Base-by-base conservation (phyloP, 2,329 filamentous ascomycete genomes). In the Cladophialophora psammophila region DNA sequence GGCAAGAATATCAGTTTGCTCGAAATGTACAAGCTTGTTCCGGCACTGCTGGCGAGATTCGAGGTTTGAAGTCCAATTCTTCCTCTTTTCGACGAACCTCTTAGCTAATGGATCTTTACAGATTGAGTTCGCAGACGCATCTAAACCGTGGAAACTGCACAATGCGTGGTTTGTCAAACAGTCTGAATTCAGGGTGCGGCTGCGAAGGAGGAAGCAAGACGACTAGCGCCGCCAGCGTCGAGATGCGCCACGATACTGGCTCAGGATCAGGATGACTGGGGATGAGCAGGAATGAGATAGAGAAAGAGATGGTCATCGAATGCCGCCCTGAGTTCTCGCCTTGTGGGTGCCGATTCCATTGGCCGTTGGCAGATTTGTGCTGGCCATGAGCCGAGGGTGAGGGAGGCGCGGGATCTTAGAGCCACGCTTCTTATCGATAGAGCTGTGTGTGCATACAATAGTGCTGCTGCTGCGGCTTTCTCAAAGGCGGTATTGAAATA, bases 1-100 rank as follows among this genome's bases (percentile, higher is more conserved):
- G 72, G 72, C 7, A 73, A 72, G 58, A 73, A 74, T 50, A 72
- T 75, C 42, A 69, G 66, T 13, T 60, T 67, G 8, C 40, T 74
- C 40, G 73, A 75, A 52, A 74, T 75, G 31, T 69, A 67, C 26
- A 75, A 75, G 60, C 60, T 74, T 31, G 67, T 74, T 10, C 72
- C 72, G 18, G 68, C 69, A 31, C 55, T 74, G 55, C 52, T 72
- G 53, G 62, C 64, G 36, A 65, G 40, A 48, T 70, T 68, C 15
- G 63, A 74, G 60, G 57, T 72, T 62, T 50, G 54, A 42, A 7
- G 9, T 31, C 9, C 10, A 2, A 31, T 48, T 10, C 34, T 35
- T 40, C 6, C 26, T 53, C 45, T 26, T 50, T 20, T 9, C 12
- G 32, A 40, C n/a, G n/a, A 34, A 12, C 12, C 13, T 31, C 45